These are phyloP conservation scores for Hirsutella minnesotensis DNA, from an alignment of 2,329 filamentous ascomycete species.

Conservation along the genomic window DNA sequence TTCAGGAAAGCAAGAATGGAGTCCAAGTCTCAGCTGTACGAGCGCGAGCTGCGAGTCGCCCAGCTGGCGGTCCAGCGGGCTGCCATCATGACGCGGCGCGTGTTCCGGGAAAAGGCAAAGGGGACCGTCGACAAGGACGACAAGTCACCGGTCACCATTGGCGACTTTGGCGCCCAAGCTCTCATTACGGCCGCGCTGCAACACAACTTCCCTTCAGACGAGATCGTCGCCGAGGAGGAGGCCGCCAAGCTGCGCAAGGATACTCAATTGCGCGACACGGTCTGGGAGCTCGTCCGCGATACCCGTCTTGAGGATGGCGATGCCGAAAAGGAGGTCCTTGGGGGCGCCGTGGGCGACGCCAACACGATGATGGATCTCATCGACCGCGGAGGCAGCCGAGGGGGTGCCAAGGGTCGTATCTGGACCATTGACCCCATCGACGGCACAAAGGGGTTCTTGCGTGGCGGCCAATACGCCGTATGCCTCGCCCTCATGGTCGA, in stretches of 20 bases:
- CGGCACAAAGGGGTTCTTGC: conserved; percentile 92
- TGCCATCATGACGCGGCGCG: conserved; percentile 38
- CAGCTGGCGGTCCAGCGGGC: conserved; percentile 81
- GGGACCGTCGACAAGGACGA: conserved; percentile 85
- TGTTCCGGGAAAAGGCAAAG: conserved; percentile 74
- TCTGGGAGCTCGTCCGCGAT: conserved; percentile 73
- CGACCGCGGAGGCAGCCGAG: conserved; percentile 56
- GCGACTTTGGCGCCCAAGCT: conserved; percentile 94
- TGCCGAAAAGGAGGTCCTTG: conserved; percentile 47
- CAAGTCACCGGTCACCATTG: conserved; percentile 92
- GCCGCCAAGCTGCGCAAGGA: conserved; percentile 68
- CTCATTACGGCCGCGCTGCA: conserved; percentile 86
- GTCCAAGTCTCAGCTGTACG: conserved; percentile 32
- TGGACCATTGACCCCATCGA: conserved; percentile 98
- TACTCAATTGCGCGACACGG: conserved; percentile 47
- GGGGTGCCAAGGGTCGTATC: conserved; percentile 65
- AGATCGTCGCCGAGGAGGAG: conserved; percentile 93
- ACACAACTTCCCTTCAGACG: conserved; percentile 80
- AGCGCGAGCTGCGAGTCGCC: conserved; percentile 69
- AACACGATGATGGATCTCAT: conserved; percentile 58
- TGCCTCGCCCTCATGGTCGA: conserved; percentile 88
- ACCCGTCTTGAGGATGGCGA: conserved; percentile 52
- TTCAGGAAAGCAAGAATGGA: too few species aligned
- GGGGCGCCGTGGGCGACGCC: conserved; percentile 56
- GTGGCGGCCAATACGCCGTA: conserved; percentile 94